Base-by-base conservation (phyloP, 192 early-diverging fungal genomes). In the Coemansia sp. region DNA sequence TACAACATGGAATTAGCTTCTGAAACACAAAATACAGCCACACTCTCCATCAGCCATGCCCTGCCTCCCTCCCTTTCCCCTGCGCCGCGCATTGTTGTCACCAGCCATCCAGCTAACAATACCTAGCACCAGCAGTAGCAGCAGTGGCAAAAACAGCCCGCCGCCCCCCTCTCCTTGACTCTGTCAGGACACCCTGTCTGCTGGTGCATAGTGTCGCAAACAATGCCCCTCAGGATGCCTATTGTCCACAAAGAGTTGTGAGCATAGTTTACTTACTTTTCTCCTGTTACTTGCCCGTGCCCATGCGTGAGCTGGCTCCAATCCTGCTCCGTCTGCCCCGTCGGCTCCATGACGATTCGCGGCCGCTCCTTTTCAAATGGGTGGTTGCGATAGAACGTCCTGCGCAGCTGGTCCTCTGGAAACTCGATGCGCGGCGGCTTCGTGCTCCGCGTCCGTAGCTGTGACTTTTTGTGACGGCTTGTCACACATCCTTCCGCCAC, bases 311-410 rank as follows among this genome's bases (percentile, higher is more conserved):
- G 78, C 57, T 71, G 74, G 50, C 77, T 80, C 82, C 87, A 91
- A 67, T 85, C 80, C 58, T 66, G 55, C 57, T 63, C 53, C 25
- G 58, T 74, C 67, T 78, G 83, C 10, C 86, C 78, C 2, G 88
- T 85, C 25, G 76, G 82, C 80, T 95, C 94, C 27, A 91, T 85
- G 39, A 95, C 66, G 6, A 86, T 83, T 36, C 86, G 76, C 36
- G 95, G 93, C 63, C 91, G 82, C 36, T 79, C 68, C 67, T 90
- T 84, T 78, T 99, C 97, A 73, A 91, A 93, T 19, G 97, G 97
- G 80, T 99, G 97, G 85, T 95, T 90, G 68, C 86, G 84, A 80
- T 94, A 99, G 68, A 99, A 99, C 62, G 85, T 87, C 60, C 84
- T 62, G 60, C 97, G 89, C 66, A 99, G 85, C 63, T 74, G 65